These are phyloP conservation scores for Triticum aestivum DNA, from an alignment of 176 grass and related monocot species.

Conservation along the genomic window IWGSC_CS_RefSeq_v2.1 NC_057807.1:458308228-458308727, in stretches of 20 bases:
- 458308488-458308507: neutral
- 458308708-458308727: slow-evolving; percentile 63
- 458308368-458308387: neutral
- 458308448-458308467: neutral
- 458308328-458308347: neutral
- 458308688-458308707: slow-evolving; percentile 57
- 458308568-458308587: too few species aligned
- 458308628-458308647: neutral
- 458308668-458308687: slow-evolving; percentile 55
- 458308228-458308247: slow-evolving; percentile 52
- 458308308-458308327: slow-evolving; percentile 43
- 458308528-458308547: neutral
- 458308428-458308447: neutral
- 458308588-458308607: neutral
- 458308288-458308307: slow-evolving; percentile 52
- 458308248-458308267: slow-evolving; percentile 59
- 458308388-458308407: neutral
- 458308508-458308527: neutral
- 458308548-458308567: neutral
- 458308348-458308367: neutral
- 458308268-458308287: slow-evolving; percentile 50
- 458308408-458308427: neutral
- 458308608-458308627: neutral
- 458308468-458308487: neutral
- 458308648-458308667: slow-evolving; percentile 59